Evolutionary conservation across 192 early-diverging fungal genomes (phyloP).

Genomic region (Jimgerdemannia lactiflua): DNA sequence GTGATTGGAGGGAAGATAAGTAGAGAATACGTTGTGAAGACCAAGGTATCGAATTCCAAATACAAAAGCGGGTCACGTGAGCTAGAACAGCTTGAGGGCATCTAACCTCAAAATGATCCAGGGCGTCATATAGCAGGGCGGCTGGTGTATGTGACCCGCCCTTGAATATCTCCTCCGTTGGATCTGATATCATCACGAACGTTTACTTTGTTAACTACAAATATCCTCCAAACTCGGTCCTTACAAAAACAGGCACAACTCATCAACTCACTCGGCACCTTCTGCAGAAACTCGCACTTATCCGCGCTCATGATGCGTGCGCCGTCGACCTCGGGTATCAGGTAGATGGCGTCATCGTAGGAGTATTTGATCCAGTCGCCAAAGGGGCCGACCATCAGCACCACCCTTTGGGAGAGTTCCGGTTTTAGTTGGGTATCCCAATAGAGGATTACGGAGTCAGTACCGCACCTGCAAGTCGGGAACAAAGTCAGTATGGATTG

Average conservation of each 20-base stretch:
- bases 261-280: slow-evolving; percentile 69
- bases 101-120: slow-evolving; percentile 64
- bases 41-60: neutral
- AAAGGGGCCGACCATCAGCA: slow-evolving; percentile 91
- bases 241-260: slow-evolving; percentile 1
- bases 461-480: slow-evolving; percentile 76
- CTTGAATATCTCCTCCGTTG: slow-evolving; percentile 82
- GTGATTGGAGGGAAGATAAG: neutral
- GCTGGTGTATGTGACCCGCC: slow-evolving; percentile 93
- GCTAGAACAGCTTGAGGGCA: neutral
- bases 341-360: slow-evolving; percentile 75
- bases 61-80: too few species aligned
- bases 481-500: too few species aligned
- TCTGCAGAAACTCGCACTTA: slow-evolving; percentile 83
- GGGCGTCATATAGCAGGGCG: slow-evolving; percentile 87
- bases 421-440: slow-evolving; percentile 45
- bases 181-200: slow-evolving; percentile 36
- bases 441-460: slow-evolving; percentile 86
- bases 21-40: neutral
- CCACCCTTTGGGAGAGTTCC: slow-evolving; percentile 36
- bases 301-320: slow-evolving; percentile 83
- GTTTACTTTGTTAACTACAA: too few species aligned
- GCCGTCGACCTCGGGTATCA: slow-evolving; percentile 92
- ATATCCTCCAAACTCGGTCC: too few species aligned
- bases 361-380: slow-evolving; percentile 82